phyloP scores from a whole-genome alignment of 495 filamentous ascomycete genomes.

The Letharia lupina region DNA sequence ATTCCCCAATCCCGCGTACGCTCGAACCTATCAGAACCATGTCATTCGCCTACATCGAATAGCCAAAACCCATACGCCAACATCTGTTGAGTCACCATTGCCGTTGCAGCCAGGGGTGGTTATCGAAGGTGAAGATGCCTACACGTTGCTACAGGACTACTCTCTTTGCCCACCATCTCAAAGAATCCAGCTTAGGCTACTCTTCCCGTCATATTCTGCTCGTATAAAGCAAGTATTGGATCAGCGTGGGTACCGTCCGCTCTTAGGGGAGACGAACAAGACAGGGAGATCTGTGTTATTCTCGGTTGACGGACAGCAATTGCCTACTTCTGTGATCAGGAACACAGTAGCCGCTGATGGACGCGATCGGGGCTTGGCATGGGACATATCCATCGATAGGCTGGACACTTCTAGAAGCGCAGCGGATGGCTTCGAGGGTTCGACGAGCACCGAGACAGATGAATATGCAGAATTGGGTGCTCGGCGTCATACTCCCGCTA shows the following conservation, averaged over 20 bases:
- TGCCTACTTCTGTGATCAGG: constrained; percentile 28
- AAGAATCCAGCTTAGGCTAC: constrained; percentile 20
- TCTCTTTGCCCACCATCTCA: constrained; percentile 43
- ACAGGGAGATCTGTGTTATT: constrained; percentile 34
- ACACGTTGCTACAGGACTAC: constrained; percentile 38
- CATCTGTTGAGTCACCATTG: constrained; percentile 86
- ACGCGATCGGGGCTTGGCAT: constrained; percentile 29
- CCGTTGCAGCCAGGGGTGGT: constrained; percentile 52
- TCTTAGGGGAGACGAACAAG: constrained; percentile 14
- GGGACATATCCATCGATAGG: constrained; percentile 23
- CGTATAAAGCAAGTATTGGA: constrained; percentile 24
- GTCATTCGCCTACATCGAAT: constrained; percentile 39
- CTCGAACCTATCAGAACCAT: constrained; percentile 45
- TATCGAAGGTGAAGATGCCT: constrained; percentile 40
- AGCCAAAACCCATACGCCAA: constrained; percentile 83
- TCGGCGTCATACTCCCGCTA: constrained; percentile 4
- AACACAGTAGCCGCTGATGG: constrained; percentile 39
- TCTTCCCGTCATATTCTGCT: constrained; percentile 21
- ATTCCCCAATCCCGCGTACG: constrained; percentile 48
- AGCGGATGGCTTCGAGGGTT: constrained; percentile 1
- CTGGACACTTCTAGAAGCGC: constrained; percentile 2
- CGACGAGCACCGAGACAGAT: not conserved
- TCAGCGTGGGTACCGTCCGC: constrained; percentile 25
- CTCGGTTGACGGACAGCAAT: constrained; percentile 33
- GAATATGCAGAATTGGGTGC: not conserved